A percentile compares a stretch with the other conserved stretches of the same genome.
Conservation (phyloP, 768 basidiomycete species). For the Agrocybe chaxingu region DNA sequence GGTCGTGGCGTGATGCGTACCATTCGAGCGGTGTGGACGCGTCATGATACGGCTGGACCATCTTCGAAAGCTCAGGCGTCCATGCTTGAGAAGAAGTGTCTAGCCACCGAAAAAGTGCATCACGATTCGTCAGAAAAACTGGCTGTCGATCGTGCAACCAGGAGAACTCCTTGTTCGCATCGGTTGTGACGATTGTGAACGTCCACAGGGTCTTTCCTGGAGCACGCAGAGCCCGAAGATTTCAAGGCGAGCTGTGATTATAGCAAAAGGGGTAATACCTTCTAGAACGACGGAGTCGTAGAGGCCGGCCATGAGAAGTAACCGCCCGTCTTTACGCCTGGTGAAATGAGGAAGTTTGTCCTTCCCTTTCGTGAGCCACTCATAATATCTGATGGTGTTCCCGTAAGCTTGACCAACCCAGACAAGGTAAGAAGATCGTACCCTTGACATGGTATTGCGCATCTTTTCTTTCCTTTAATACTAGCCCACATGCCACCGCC, state of each 20-base stretch:
- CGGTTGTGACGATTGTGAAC: constrained; percentile 88
- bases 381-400: constrained; percentile 67
- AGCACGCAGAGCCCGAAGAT: not conserved
- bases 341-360: constrained; percentile 80
- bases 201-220: constrained; percentile 66
- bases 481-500: constrained; percentile 83
- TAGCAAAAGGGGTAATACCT: constrained; percentile 34
- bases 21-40: constrained; percentile 55
- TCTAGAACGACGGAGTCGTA: constrained; percentile 74
- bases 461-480: constrained; percentile 79
- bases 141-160: constrained; percentile 95
- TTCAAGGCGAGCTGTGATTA: not conserved
- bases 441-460: constrained; percentile 70
- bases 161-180: constrained; percentile 59
- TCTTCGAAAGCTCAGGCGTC: constrained; percentile 53
- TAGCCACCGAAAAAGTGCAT: constrained; percentile 72
- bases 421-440: constrained; percentile 11
- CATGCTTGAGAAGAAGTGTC: constrained; percentile 69
- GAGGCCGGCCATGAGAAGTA: constrained; percentile 87
- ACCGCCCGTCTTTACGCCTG: constrained; percentile 55
- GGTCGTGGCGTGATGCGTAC: constrained; percentile 35
- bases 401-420: not conserved
- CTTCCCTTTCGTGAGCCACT: constrained; percentile 88
- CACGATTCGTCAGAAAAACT: constrained; percentile 65
- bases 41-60: constrained; percentile 63